These are phyloP conservation scores for sunflower (Helianthus annuus) DNA, from an alignment of 129 eudicot genomes.

Conservation along the genomic window HanXRQr2.0-SUNRISE NC_035435.2:162186984-162187483, in stretches of 20 bases:
- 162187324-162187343: conserved; percentile 31
- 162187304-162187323: neutral
- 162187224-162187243: conserved; percentile 55
- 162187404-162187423: conserved; percentile 50
- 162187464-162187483: conserved; percentile 75
- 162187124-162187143: conserved; percentile 38
- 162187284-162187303: conserved; percentile 32
- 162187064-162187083: conserved; percentile 54
- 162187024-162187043: conserved; percentile 36
- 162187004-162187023: conserved; percentile 42
- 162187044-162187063: conserved; percentile 42
- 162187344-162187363: conserved; percentile 55
- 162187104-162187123: conserved; percentile 58
- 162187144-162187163: conserved; percentile 57
- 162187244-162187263: conserved; percentile 49
- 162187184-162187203: conserved; percentile 55
- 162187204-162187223: conserved; percentile 51
- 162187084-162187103: conserved; percentile 39
- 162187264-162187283: conserved; percentile 69
- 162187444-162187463: conserved; percentile 70
- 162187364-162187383: conserved; percentile 41
- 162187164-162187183: conserved; percentile 59
- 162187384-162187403: conserved; percentile 28
- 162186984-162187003: conserved; percentile 45
- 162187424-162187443: conserved; percentile 90